Evolutionary conservation across 257 asterid species (phyloP).

Genomic region (Salvia hispanica): DNA sequence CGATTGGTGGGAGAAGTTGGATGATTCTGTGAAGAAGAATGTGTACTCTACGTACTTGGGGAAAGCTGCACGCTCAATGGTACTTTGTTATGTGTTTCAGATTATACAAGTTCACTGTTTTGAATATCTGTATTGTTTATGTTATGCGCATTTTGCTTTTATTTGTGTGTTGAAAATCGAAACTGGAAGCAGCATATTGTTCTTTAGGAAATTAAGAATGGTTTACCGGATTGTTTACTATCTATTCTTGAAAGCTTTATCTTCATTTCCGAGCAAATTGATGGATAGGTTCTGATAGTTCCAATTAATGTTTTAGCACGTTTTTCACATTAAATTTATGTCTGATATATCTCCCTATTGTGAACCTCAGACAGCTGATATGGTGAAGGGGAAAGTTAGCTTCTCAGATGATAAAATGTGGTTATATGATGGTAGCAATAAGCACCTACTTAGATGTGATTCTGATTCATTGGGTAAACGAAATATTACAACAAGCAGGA

Average conservation of each 20-base stretch:
- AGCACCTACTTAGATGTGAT: conserved; percentile 40
- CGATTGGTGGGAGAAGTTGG: conserved; percentile 97
- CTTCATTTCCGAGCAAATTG: conserved; percentile 24
- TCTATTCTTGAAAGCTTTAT: conserved; percentile 10
- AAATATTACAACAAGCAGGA: conserved; percentile 35
- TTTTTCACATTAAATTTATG: conserved; percentile 13
- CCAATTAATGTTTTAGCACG: conserved; percentile 4
- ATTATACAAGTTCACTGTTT: not conserved
- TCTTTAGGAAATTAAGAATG: conserved; percentile 19
- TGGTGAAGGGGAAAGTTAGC: conserved; percentile 47
- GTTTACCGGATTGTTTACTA: conserved; percentile 1
- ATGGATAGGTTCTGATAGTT: conserved; percentile 20
- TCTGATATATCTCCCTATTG: conserved; percentile 36
- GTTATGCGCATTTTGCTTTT: conserved; percentile 1
- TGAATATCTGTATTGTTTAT: conserved; percentile 17
- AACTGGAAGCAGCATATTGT: not conserved
- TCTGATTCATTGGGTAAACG: conserved; percentile 38
- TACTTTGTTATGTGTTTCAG: conserved; percentile 31
- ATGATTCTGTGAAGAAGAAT: conserved; percentile 58
- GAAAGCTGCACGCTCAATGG: conserved; percentile 79
- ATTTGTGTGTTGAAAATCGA: conserved; percentile 11
- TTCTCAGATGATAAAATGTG: conserved; percentile 45
- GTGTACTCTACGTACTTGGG: conserved; percentile 59
- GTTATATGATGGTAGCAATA: conserved; percentile 40
- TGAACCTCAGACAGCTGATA: conserved; percentile 60